Evolutionary conservation across 2,329 filamentous ascomycete species (phyloP), one percentile per base, ranked within the genome.

Genomic region (Diaporthe sp.): DNA sequence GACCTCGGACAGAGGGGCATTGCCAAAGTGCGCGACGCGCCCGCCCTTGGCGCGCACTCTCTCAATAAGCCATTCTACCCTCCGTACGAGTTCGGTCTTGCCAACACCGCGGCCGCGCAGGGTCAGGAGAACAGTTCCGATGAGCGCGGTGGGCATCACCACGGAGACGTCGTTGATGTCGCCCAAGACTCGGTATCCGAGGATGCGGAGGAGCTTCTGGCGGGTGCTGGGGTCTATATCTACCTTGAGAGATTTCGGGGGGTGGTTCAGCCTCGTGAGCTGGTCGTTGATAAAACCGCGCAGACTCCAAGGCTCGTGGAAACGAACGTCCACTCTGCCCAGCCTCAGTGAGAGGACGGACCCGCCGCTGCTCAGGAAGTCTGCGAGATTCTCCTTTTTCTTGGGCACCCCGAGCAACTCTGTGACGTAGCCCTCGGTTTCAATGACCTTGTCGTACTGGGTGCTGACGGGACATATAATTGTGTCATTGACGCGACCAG

Each of bases 391-490:
- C 82, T 99, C 97, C 82, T 98, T 98, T 81, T 95, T 95, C 85
- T 99, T 99, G 0, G 97, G 97, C 77, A 97, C 93, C 4, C 97
- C 97, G 0, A 99, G 89, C 2, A 99, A 90, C 83, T 99, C 97
- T 47, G 93, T 97, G 60, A 98, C 96, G 81, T 99, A 99, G 7
- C 95, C 97, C 84, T 98, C 95, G 0, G 97, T 98, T 84, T 99
- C 97, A 76, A 99, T 97, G 74, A 99, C 97, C 82, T 98, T 99
- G 87, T 99, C 97, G 82, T 99, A 99, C 82, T 99, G 97, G 0
- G 96, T 98, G 83, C 94, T 97, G 61, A 99, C 97, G 0, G 97
- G 97, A 80, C 96, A 98, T 71, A 99, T 95, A 57, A 98, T 94
- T 44, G 95, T 93, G 83, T 99, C 97, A 63, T 97, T 89, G 0